Evolutionary conservation across 345 rosid species (phyloP).

Genomic region (Leavenworthia alabamica): DNA sequence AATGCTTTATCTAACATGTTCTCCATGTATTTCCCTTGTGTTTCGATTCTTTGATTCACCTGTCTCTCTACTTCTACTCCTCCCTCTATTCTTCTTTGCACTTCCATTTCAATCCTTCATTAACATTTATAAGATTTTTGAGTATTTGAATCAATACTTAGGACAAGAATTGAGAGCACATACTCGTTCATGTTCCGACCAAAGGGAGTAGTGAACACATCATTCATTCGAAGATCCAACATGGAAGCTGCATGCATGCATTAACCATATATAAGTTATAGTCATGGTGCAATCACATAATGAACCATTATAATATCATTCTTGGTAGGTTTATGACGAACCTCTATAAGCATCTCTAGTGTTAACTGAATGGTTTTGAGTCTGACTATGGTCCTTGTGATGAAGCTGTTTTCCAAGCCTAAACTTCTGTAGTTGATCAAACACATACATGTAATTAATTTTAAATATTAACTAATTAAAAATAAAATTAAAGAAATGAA

Average conservation of each 20-base stretch:
- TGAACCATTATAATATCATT: background rate
- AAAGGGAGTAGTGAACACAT: conserved; percentile 36
- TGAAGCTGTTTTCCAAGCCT: conserved; percentile 84
- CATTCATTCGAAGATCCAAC: conserved; percentile 27
- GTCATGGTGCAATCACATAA: background rate
- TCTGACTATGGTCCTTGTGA: conserved; percentile 55
- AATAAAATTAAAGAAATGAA: conserved; percentile 15
- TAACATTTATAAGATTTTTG: conserved; percentile 11
- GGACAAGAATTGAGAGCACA: conserved; percentile 23
- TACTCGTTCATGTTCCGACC: conserved; percentile 58
- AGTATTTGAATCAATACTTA: conserved; percentile 6
- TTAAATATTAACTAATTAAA: background rate
- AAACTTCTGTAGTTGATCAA: conserved; percentile 55
- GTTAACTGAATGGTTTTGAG: conserved; percentile 53
- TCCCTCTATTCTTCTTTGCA: conserved; percentile 70
- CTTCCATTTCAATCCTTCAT: conserved; percentile 70
- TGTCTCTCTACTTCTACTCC: conserved; percentile 89
- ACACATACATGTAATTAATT: background rate
- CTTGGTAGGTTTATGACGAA: conserved; percentile 27
- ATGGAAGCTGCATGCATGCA: conserved; percentile 18
- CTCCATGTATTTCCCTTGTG: conserved; percentile 96
- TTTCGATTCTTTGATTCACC: conserved; percentile 86
- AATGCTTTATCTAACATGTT: conserved; percentile 86
- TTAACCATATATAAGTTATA: background rate
- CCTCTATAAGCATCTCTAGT: conserved; percentile 59